Evolutionary conservation across 179 eudicot genomes (phyloP), one percentile per base, ranked within the genome.

Genomic region (Camellia oleifera): DNA sequence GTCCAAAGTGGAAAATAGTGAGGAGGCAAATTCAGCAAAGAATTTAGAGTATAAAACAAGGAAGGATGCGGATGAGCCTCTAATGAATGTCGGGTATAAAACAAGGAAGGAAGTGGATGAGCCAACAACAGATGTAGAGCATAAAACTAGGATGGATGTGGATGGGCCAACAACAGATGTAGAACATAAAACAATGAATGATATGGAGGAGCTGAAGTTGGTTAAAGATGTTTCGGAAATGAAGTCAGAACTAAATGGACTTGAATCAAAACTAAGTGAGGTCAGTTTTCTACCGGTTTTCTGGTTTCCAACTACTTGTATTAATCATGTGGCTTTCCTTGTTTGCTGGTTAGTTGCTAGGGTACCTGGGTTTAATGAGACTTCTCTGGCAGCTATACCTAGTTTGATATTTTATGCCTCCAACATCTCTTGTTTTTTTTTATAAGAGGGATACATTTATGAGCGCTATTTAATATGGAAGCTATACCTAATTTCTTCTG

Each of bases 211-310:
- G 50, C 79, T 26, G 32, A 26, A 26, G 32, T 79, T 93, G 74
- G 86, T 80, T 17, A 88, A 84, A 82, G 94, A 90, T 68, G 81
- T 93, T 65, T 89, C 89, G 79, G 95, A 89, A 78, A 85, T 93
- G 94, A 95, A 90, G 83, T 83, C 81, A 46, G 91, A 89, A 82
- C 79, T 95, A 14, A 83, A 63, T 71, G 82, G 83, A 80, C 88
- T 95, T 78, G 97, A 92, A 77, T 80, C 79, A 15, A 87, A 91
- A 87, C 86, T 93, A 68, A 83, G 77, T 62, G 85, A 95, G 98
- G 98, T 95, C 71, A 91, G 91, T 84, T 86, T 40, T 68, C 26
- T 76, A 26, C 20, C 0, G 40, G 7, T 13, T 64, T 74, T 74
- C 13, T 52, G 48, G 57, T 40, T 32, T 5, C 10, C 12, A 76